Evolutionary conservation across 345 rosid genomes (phyloP).

Genomic region (Brassica juncea): DNA sequence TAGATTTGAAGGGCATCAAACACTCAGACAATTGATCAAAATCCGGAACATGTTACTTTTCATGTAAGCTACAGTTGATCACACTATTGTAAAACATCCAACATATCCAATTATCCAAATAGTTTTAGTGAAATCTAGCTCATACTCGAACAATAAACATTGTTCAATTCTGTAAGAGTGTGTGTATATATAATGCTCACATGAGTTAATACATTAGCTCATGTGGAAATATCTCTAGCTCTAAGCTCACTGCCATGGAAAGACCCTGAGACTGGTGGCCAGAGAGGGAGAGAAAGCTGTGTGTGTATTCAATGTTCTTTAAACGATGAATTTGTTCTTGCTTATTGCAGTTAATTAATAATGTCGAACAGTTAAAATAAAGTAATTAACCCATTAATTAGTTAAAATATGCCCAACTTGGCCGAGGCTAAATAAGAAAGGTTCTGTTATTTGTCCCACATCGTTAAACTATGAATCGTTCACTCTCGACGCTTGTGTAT

Average conservation of each 20-base stretch:
- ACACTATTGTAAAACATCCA: neutral
- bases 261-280: conserved; percentile 20
- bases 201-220: conserved; percentile 1
- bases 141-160: neutral
- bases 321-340: conserved; percentile 48
- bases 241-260: conserved; percentile 33
- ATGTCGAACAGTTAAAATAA: neutral
- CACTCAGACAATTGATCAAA: neutral
- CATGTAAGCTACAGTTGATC: conserved; percentile 21
- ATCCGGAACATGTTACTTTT: conserved; percentile 23
- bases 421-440: conserved; percentile 12
- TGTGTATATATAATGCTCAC: conserved; percentile 24
- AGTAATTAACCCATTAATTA: neutral
- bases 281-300: neutral
- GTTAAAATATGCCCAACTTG: neutral
- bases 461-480: neutral
- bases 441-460: conserved; percentile 24
- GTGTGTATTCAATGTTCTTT: conserved; percentile 36
- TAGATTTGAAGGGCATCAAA: neutral
- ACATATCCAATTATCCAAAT: neutral
- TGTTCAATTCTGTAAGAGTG: conserved; percentile 31
- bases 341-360: conserved; percentile 28
- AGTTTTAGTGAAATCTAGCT: conserved; percentile 4
- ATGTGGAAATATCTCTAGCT: neutral
- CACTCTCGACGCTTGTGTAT: neutral